Percentiles rank a stretch among this genome's conserved stretches.
phyloP scores from a whole-genome alignment of 129 eudicot species.

The Sambucus nigra region DNA sequence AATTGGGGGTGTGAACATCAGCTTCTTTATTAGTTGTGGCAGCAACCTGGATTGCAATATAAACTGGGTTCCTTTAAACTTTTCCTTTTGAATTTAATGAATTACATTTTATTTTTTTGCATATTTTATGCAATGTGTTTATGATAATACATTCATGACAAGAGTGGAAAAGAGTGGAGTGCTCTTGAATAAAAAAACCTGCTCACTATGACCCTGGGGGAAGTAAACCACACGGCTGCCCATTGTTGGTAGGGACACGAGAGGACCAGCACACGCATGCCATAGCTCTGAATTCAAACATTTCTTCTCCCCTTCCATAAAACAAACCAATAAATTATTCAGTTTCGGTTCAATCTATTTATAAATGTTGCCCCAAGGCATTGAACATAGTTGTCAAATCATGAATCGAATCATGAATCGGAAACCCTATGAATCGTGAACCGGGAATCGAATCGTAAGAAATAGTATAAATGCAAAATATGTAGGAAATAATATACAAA shows the following conservation, averaged over 20 bases:
- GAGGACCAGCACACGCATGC: slow-evolving; percentile 99
- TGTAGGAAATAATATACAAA: too few relatives aligned
- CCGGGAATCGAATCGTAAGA: too few relatives aligned
- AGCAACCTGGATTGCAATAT: slow-evolving; percentile 68
- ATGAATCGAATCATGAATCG: too few relatives aligned
- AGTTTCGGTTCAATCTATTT: not conserved
- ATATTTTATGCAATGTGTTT: not conserved
- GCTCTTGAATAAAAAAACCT: slow-evolving; percentile 36
- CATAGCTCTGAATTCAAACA: slow-evolving; percentile 97
- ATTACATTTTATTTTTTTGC: not conserved
- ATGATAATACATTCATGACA: not conserved
- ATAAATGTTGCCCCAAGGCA: not conserved
- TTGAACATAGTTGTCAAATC: not conserved
- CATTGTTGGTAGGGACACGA: slow-evolving; percentile 75
- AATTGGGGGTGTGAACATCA: slow-evolving; percentile 96
- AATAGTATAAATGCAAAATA: too few relatives aligned
- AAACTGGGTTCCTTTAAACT: slow-evolving; percentile 27
- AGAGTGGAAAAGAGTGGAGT: slow-evolving; percentile 1
- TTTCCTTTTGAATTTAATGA: slow-evolving; percentile 5
- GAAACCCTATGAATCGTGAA: too few relatives aligned
- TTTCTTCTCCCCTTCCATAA: slow-evolving; percentile 81
- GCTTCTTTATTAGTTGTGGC: slow-evolving; percentile 96
- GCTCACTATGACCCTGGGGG: slow-evolving; percentile 99
- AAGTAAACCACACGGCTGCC: slow-evolving; percentile 97
- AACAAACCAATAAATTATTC: slow-evolving; percentile 17